These are phyloP conservation scores for Anacardium occidentale DNA, from an alignment of 345 rosid species.

Conservation along the genomic window DNA sequence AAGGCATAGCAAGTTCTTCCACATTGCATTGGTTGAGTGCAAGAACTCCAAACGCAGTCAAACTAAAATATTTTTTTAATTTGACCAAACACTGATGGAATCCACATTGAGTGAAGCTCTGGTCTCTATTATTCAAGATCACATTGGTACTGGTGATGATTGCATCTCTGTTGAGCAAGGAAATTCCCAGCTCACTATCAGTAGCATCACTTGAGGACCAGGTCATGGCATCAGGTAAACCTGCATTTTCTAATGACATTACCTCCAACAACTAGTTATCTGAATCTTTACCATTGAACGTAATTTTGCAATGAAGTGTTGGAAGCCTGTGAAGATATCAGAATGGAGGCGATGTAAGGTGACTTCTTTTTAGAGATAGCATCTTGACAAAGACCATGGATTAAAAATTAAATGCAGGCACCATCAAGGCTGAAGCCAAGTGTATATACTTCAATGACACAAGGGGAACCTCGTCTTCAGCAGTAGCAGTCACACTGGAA, in stretches of 20 bases:
- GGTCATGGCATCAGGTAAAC: constrained; percentile 13
- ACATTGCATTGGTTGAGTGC: constrained; percentile 55
- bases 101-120: constrained; percentile 31
- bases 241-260: neutral
- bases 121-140: constrained; percentile 23
- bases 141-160: constrained; percentile 30
- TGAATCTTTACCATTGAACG: neutral
- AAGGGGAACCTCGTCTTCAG: constrained; percentile 33
- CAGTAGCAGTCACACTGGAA: constrained; percentile 34
- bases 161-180: constrained; percentile 37
- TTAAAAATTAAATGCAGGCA: constrained; percentile 16
- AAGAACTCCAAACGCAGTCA: constrained; percentile 46
- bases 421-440: constrained; percentile 35
- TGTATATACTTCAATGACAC: constrained; percentile 36
- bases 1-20: constrained; percentile 64
- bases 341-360: constrained; percentile 50
- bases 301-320: constrained; percentile 25
- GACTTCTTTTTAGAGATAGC: constrained; percentile 50
- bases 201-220: constrained; percentile 37
- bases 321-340: constrained; percentile 60
- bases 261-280: too few relatives aligned
- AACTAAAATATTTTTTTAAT: constrained; percentile 25
- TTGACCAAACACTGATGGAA: constrained; percentile 37
- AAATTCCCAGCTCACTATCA: constrained; percentile 24
- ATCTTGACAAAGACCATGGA: constrained; percentile 42